Percentiles rank a stretch among this genome's conserved stretches.
Evolutionary conservation across 108 stramenopile genomes (phyloP).

Genomic region (Skeletonema menzelii): DNA sequence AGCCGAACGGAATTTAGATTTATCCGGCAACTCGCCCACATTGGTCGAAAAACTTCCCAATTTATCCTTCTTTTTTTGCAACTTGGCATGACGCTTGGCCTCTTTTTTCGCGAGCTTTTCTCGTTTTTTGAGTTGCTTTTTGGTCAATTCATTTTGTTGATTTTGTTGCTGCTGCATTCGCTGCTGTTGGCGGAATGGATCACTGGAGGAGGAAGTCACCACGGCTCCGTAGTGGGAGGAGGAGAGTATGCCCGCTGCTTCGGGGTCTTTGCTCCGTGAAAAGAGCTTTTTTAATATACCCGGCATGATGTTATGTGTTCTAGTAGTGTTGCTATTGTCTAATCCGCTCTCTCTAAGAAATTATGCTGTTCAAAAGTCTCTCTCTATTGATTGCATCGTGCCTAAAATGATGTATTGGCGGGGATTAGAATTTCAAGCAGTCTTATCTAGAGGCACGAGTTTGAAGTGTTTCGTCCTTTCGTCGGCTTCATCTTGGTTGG

Average conservation of each 20-base stretch:
- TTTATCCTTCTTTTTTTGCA: constrained; percentile 42
- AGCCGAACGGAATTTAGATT: background rate
- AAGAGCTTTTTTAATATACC: constrained; percentile 45
- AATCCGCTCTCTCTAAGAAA: too few species aligned
- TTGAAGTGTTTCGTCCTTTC: too few species aligned
- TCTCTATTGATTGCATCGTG: too few species aligned
- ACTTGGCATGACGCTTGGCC: constrained; percentile 21
- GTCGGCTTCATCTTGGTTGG: too few species aligned
- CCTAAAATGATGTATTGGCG: too few species aligned
- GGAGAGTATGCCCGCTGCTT: constrained; percentile 15
- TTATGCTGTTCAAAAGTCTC: too few species aligned
- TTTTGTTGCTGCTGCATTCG: background rate
- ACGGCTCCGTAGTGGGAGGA: constrained; percentile 1
- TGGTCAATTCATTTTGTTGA: background rate
- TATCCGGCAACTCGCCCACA: background rate
- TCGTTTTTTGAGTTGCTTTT: background rate
- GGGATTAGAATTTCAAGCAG: too few species aligned
- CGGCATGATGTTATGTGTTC: constrained; percentile 22
- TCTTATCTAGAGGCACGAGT: too few species aligned
- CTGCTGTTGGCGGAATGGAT: constrained; percentile 2
- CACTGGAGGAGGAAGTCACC: background rate
- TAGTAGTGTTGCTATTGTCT: too few species aligned
- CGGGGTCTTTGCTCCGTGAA: constrained; percentile 12
- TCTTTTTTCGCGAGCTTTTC: constrained; percentile 12
- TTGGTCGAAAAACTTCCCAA: constrained; percentile 30